Percentiles rank a stretch among this genome's conserved stretches.
These are phyloP conservation scores for Globisporangium cederbergense DNA, from an alignment of 352 stramenopile species.

Conservation along the genomic window DNA sequence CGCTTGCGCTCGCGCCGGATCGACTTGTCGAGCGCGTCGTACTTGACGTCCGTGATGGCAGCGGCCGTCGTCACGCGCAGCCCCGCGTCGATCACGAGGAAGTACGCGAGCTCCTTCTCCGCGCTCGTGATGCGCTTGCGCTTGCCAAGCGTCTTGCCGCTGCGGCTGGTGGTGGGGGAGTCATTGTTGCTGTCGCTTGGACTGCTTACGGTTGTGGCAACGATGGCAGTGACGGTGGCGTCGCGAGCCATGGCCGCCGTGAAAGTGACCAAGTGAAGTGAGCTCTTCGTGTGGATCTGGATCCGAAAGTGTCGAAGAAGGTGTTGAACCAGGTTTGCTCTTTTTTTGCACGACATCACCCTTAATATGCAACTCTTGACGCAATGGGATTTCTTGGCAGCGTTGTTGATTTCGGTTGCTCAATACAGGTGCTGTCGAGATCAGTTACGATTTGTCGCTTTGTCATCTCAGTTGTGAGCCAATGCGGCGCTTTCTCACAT, in stretches of 20 bases:
- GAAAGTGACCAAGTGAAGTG: background rate
- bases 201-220: too few relatives aligned
- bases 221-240: background rate
- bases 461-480: background rate
- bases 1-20: background rate
- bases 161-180: background rate
- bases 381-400: too few relatives aligned
- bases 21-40: background rate
- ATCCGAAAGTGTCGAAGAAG: background rate
- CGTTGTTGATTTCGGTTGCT: too few relatives aligned
- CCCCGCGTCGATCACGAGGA: background rate
- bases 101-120: slow-evolving; percentile 4
- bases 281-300: background rate
- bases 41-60: background rate
- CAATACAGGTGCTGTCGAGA: too few relatives aligned
- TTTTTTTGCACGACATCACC: too few relatives aligned
- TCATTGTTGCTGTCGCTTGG: too few relatives aligned
- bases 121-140: slow-evolving; percentile 3
- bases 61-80: slow-evolving; percentile 1
- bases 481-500: background rate
- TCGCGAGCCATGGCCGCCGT: background rate
- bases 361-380: too few relatives aligned
- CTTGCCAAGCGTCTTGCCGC: background rate
- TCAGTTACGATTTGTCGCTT: background rate
- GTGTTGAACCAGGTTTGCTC: background rate